A percentile compares a stretch with the other conserved stretches of the same genome.
phyloP scores from a whole-genome alignment of 2,329 filamentous ascomycete genomes.

The Clonostachys rosea region DNA sequence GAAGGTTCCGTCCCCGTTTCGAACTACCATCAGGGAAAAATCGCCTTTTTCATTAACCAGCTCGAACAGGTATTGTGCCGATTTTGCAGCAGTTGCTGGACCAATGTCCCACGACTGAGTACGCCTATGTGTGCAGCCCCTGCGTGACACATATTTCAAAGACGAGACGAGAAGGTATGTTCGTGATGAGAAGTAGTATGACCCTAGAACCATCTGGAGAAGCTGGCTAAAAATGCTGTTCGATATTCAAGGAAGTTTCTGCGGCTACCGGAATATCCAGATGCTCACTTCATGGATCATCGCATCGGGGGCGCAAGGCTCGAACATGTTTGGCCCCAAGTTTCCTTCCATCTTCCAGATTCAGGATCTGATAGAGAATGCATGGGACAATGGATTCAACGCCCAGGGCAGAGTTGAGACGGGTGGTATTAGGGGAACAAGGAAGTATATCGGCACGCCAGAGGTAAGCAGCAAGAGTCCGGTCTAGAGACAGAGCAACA shows the following conservation, averaged over 20 bases:
- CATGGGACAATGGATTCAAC: slow-evolving; percentile 86
- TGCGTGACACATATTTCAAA: slow-evolving; percentile 77
- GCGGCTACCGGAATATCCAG: slow-evolving; percentile 92
- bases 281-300: slow-evolving; percentile 81
- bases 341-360: slow-evolving; percentile 77
- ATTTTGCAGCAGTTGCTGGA: slow-evolving; percentile 60
- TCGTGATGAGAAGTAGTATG: neutral
- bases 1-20: slow-evolving; percentile 30
- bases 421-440: slow-evolving; percentile 79
- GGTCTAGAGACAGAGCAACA: neutral
- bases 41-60: slow-evolving; percentile 27
- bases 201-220: neutral
- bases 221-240: neutral
- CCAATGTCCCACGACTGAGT: slow-evolving; percentile 55
- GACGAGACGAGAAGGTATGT: slow-evolving; percentile 63
- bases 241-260: slow-evolving; percentile 66
- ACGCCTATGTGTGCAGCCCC: slow-evolving; percentile 76
- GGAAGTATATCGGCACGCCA: slow-evolving; percentile 93
- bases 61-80: slow-evolving; percentile 49
- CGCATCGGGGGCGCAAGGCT: slow-evolving; percentile 48
- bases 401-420: slow-evolving; percentile 71
- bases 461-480: slow-evolving; percentile 40
- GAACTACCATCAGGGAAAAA: neutral
- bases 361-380: slow-evolving; percentile 80
- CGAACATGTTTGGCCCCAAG: slow-evolving; percentile 51